Evolutionary conservation across 495 filamentous ascomycete genomes (phyloP), one percentile per base, ranked within the genome.

Genomic region (Echria macrotheca): DNA sequence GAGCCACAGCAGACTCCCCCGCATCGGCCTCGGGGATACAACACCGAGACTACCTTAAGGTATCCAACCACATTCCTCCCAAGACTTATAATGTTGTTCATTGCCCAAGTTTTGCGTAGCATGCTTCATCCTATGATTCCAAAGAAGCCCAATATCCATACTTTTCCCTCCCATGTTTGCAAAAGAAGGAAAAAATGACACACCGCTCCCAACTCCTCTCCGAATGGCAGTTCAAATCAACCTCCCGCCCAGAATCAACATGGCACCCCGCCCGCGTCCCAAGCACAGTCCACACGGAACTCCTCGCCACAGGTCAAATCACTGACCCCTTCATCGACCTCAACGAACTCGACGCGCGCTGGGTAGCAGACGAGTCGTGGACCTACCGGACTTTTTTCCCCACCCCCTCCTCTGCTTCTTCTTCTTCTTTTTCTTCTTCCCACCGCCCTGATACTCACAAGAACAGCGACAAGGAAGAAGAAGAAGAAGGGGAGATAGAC

Each of bases 341-440:
- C 55, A 87, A 89, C 52, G 86, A 91, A 55, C 54, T 82, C 5
- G 66, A 72, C 10, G 78, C 78, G 4, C 72, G 77, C 50, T 89
- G 84, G 84, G 78, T 89, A 18, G 83, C 79, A 29, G 83, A 90
- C 35, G 77, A 80, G 53, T 68, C 76, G 32, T 91, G 86, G 86
- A 26, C 54, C 0, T 78, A 78, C 53, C 63, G 58, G 19, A 64
- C 61, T 11, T 52, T 42, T 1, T 73, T 76, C 28, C 21, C 57
- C 6, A 63, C 57, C 21, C 81, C 82, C 7, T n/a, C n/a, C n/a
- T n/a, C n/a, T n/a, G n/a, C n/a, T n/a, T n/a, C n/a, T n/a, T n/a
- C n/a, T n/a, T n/a, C n/a, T n/a, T n/a, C n/a, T n/a, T n/a, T n/a
- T n/a, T n/a, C n/a, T n/a, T n/a, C n/a, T n/a, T n/a, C n/a, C n/a